Conservation (phyloP, 345 rosid genomes). For the Acer campestre region DNA sequence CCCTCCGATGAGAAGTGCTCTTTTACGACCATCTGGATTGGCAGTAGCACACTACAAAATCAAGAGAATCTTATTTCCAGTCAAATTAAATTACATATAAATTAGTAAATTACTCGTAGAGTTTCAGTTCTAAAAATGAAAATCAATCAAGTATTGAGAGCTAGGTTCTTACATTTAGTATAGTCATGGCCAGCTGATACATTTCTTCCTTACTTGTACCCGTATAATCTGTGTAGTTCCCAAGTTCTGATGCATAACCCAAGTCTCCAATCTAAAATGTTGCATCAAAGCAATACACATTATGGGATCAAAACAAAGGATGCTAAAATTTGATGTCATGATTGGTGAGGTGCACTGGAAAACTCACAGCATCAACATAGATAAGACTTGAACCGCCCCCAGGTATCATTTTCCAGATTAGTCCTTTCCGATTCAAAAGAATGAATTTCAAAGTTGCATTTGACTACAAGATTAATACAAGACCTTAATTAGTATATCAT, state of each 20-base stretch:
- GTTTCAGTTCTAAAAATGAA: background rate
- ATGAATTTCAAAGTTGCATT: conserved; percentile 93
- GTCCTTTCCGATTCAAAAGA: conserved; percentile 87
- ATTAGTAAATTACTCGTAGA: too few species aligned
- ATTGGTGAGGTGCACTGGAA: background rate
- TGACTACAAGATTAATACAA: conserved; percentile 50
- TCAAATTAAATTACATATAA: background rate
- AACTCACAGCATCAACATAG: conserved; percentile 81
- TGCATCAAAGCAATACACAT: conserved; percentile 2
- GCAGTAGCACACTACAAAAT: conserved; percentile 38
- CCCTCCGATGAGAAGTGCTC: too few species aligned
- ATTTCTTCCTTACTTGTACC: conserved; percentile 95
- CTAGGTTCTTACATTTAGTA: conserved; percentile 65
- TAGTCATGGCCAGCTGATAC: conserved; percentile 87
- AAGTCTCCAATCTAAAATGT: conserved; percentile 77
- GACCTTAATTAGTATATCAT: background rate
- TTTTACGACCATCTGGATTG: too few species aligned
- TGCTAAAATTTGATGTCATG: background rate
- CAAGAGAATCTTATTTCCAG: background rate
- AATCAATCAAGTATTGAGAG: background rate
- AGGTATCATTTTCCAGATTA: conserved; percentile 97
- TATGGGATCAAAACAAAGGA: conserved; percentile 6
- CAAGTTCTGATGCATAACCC: conserved; percentile 91
- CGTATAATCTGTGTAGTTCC: conserved; percentile 93
- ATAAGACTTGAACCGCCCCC: conserved; percentile 98